Evolutionary conservation across 73 alveolate genomes (phyloP), one percentile per base, ranked within the genome.

Genomic region (Breviolum minutum): DNA sequence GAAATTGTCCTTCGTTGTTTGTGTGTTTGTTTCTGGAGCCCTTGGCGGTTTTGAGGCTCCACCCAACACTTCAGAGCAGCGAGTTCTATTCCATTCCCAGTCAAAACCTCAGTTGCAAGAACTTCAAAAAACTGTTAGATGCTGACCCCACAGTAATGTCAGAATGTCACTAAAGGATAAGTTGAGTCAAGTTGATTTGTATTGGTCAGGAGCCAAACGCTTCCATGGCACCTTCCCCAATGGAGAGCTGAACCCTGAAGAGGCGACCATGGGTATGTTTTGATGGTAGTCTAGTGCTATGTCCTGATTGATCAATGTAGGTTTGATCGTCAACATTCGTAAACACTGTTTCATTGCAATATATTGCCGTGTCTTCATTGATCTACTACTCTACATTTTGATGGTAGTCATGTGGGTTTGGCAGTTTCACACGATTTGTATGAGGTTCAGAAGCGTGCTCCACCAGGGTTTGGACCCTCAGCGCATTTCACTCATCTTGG

Each of bases 181-280:
- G 54, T 40, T 14, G 77, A 68, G 1, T 68, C 4, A 68, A 1
- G 61, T 9, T 77, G 19, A 77, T 17, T 30, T 17, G 19, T 8
- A 62, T 77, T 0, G 22, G 70, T 19, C 69, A 89, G 96, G 96
- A 27, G 86, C 96, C 26, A 89, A 30, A 61, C 96, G 96, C 87
- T 89, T 89, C 87, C 96, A 85, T 16, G 96, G 96, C 68, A 89
- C 96, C 0, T n/a, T 29, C 11, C 87, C 74, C 76, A 89, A 89
- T 27, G 96, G 96, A 12, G 96, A 89, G 96, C 68, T 89, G 84
- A 70, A 89, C 63, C 96, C 86, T 8, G 96, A 89, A 26, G 96
- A 89, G 96, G 96, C 87, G 26, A 8, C 14, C 19, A 9, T 7
- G 30, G 30, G 19, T 1, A 7, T 10, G 86, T 9, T 8, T 27